Base-by-base conservation (phyloP, 768 basidiomycete species). In the Candolleomyces eurysporus region DNA sequence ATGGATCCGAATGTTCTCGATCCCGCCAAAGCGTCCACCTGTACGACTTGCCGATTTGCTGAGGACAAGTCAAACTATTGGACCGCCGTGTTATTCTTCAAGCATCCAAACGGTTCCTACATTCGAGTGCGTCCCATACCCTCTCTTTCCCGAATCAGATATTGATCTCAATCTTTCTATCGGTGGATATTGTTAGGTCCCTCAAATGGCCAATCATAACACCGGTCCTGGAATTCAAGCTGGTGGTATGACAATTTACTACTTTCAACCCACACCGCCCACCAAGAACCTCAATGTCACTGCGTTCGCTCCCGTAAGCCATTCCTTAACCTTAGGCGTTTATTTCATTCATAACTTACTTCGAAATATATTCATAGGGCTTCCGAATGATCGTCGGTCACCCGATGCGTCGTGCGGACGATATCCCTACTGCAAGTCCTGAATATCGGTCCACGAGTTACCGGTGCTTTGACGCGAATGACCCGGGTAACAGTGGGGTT, bases 11-110 rank as follows among this genome's bases (percentile, higher is more conserved):
- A 9, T 14, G 1, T 19, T 13, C 26, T 26, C 19, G 58, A 59
- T 26, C 53, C 52, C 1, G 39, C 60, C 3, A 55, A 30, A 9
- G 36, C 36, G 26, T 39, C 60, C 5, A 61, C 60, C 4, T 61
- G 60, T 30, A 61, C 60, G 53, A 61, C 60, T 9, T 61, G 60
- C 52, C 36, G 60, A 17, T 61, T 61, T 43, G 48, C 26, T 22
- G 60, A 61, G 26, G 60, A 61, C 22, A 54, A 54, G 19, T 61
- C 60, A 16, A 61, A 61, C 53, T 61, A 61, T 36, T 61, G 60
- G 60, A 61, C 60, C 8, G 60, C 60, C 7, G 60, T 61, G 2
- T 19, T 61, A 22, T 61, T 30, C 43, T 61, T 61, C 45, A 61
- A 56, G 53, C 60, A 61, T 22, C 36, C 39, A 4, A 61, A 61